Evolutionary conservation across 345 rosid genomes (phyloP), one percentile per base, ranked within the genome.

Genomic region (Salix udensis): DNA sequence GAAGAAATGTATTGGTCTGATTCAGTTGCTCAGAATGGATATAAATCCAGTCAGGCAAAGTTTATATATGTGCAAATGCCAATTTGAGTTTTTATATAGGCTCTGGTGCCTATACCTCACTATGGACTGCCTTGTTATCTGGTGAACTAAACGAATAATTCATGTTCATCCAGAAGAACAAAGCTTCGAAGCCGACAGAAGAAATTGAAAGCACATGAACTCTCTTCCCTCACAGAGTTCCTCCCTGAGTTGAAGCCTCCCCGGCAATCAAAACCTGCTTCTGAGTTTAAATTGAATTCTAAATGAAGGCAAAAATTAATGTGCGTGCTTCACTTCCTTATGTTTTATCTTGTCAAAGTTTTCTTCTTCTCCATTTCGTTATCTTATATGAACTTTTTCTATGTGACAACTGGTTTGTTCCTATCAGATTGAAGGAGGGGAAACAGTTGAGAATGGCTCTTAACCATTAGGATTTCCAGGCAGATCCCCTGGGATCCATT

Each of bases 401-500:
- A 6, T 31, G 19, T 68, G 10, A 48, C 62, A 50, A 62, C 70
- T 30, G 75, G 21, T 81, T 67, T 23, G n/a, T 70, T 72, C 37
- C 72, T 34, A 10, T 52, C 80, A 95, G 98, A 83, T 65, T 89
- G 86, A 84, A 82, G 72, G 98, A 96, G 81, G 87, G 88, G 55
- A 84, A 84, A 66, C 90, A 90, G 68, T 39, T 92, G 86, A 81
- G 71, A 77, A 81, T 80, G 74, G 96, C 93, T 83, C 88, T 89
- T 31, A 85, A 83, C 67, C 87, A 93, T 83, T 95, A 89, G 18
- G 86, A 85, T 42, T 96, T 91, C 81, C 89, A 82, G 78, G 81
- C 85, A 16, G 94, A 96, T 86, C 97, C 98, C 0, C 67, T 91
- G 10, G 94, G 86, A 82, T 88, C 96, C 53, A 87, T 92, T 67